Conservation (phyloP, 2,329 filamentous ascomycete species). For the Tolypocladium album region DNA sequence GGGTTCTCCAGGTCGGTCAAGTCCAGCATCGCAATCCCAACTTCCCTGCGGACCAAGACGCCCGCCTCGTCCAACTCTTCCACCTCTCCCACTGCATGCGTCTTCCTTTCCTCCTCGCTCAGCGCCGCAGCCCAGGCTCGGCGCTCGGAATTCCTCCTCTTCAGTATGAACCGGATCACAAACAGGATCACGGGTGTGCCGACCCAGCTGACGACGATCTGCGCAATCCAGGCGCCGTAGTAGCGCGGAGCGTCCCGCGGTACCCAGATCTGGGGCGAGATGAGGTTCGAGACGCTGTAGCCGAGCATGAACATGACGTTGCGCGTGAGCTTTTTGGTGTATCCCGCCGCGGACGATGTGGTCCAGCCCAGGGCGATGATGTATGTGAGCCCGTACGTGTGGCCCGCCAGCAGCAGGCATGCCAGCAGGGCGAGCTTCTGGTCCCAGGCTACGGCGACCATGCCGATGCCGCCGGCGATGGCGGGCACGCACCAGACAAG, state of each 20-base stretch:
- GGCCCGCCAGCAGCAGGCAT: neutral
- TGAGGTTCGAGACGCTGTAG: conserved; percentile 21
- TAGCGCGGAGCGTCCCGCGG: conserved; percentile 14
- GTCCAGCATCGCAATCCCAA: conserved; percentile 24
- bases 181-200: neutral
- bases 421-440: neutral
- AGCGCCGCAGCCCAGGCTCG: neutral
- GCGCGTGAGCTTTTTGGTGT: conserved; percentile 32
- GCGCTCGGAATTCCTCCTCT: neutral
- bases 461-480: neutral
- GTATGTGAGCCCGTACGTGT: neutral
- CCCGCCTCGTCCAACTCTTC: conserved; percentile 16
- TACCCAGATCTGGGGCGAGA: conserved; percentile 25
- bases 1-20: conserved; percentile 28
- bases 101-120: neutral
- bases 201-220: neutral
- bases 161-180: neutral
- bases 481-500: neutral
- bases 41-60: conserved; percentile 15
- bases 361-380: neutral
- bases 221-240: conserved; percentile 8
- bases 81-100: neutral
- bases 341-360: conserved; percentile 22
- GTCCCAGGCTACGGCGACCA: neutral
- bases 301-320: conserved; percentile 28